Base-by-base conservation (phyloP, 1,284 basidiomycete genomes). In the Naganishia cerealis region DNA sequence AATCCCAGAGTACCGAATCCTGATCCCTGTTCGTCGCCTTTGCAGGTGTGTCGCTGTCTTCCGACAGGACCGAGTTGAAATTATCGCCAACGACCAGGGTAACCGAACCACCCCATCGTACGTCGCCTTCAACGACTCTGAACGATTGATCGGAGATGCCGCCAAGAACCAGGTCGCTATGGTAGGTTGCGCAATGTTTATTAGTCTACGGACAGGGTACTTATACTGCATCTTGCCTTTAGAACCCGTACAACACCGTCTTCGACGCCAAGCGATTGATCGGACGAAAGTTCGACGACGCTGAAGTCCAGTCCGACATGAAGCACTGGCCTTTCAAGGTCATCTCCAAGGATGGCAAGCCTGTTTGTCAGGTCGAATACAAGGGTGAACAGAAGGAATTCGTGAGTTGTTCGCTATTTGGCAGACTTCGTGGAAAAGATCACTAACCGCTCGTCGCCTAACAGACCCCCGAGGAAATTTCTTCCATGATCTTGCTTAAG, bases 211-310 rank as follows among this genome's bases (percentile, higher is more conserved):
- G 16, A 10, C 24, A 8, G 48, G 24, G 18, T 57, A 24, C 29
- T 24, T 8, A 33, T n/a, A 66, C 65, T 68, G 65, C 70, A 43
- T 42, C 59, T 67, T 29, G n/a, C n/a, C 63, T 76, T 46, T 10
- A 79, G 80, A 95, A 95, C 83, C 93, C 94, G 29, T 82, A 87
- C 80, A 97, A 97, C 84, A 98, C 94, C 12, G 90, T 96, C 74
- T 98, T 97, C 78, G 94, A 97, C 82, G 93, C 94, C 71, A 98
- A 98, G 82, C 94, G 94, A 84, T 87, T 98, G 72, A 95, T 98
- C 79, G 84, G 84, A 57, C 82, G 83, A 75, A 80, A 82, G 74
- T 84, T 81, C 79, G 78, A 75, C 69, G 83, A 84, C 76, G 71
- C 79, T 40, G 94, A 97, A 81, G 94, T 98, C 56, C 94, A 97